phyloP scores from a whole-genome alignment of 2,329 filamentous ascomycete species.

The Xylariaceae sp. region DNA sequence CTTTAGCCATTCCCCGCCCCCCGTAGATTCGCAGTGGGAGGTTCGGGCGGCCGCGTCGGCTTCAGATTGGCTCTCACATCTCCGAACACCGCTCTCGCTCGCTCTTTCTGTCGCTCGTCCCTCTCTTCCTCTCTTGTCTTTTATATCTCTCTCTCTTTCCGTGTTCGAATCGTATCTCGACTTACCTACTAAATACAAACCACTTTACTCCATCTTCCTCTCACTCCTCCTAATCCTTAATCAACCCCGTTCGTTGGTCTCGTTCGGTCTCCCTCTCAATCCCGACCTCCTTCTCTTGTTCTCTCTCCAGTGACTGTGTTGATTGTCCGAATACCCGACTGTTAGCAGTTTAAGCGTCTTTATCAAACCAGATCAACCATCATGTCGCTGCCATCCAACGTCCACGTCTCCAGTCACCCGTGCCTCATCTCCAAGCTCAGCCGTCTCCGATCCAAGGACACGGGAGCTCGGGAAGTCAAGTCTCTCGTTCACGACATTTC shows the following conservation, averaged over 20 bases:
- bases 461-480: conserved; percentile 71
- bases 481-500: conserved; percentile 80
- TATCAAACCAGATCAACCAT: neutral
- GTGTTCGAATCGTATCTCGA: neutral
- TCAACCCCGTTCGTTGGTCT: neutral
- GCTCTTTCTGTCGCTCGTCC: too few species aligned
- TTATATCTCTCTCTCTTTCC: too few species aligned
- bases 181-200: neutral
- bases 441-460: conserved; percentile 70
- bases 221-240: neutral
- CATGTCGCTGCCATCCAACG: conserved; percentile 50
- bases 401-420: conserved; percentile 79
- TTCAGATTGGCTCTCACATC: neutral
- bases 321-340: too few species aligned
- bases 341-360: too few species aligned
- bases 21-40: neutral
- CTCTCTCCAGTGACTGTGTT: neutral
- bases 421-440: conserved; percentile 85
- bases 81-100: neutral
- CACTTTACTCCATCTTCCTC: neutral
- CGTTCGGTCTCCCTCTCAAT: neutral
- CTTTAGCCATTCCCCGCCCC: neutral
- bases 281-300: neutral
- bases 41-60: neutral
- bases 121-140: too few species aligned